Evolutionary conservation across 805 yeast genomes (phyloP).

Genomic region (Lipomyces sp.): DNA sequence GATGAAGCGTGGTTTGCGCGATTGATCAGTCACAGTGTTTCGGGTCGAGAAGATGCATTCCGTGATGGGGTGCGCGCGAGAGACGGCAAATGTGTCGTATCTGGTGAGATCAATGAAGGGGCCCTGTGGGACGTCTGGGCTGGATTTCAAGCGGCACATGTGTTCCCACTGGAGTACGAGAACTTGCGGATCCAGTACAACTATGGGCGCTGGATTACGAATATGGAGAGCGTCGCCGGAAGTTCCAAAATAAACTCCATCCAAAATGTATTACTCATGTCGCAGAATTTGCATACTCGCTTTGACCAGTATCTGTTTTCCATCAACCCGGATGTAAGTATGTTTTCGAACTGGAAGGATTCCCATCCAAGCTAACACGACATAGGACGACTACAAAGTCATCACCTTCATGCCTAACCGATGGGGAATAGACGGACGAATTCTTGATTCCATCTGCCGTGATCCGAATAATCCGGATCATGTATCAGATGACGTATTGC

Average conservation of each 20-base stretch:
- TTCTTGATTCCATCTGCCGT: conserved; percentile 11
- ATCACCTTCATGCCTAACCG: conserved; percentile 7
- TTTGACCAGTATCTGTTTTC: conserved; percentile 6
- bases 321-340: conserved; percentile 12
- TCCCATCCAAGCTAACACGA: conserved; percentile 4
- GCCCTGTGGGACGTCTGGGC: conserved; percentile 7
- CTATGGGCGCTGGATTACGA: conserved; percentile 8
- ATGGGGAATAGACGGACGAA: conserved; percentile 11
- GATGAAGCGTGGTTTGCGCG: conserved; percentile 5
- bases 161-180: conserved; percentile 5
- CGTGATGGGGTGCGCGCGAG: conserved; percentile 8
- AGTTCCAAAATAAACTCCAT: conserved; percentile 2
- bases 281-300: conserved; percentile 2
- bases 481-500: conserved; percentile 12
- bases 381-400: conserved; percentile 4
- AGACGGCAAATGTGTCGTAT: conserved; percentile 8
- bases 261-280: conserved; percentile 7
- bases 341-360: background rate
- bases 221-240: conserved; percentile 1
- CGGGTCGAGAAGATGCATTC: conserved; percentile 9
- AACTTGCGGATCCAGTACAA: conserved; percentile 1
- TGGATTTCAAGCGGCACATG: conserved; percentile 8
- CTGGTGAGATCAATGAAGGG: conserved; percentile 5
- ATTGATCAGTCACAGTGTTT: conserved; percentile 4
- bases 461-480: conserved; percentile 8